phyloP scores from a whole-genome alignment of 75 land plant species.

The Gnetum montanum region DNA sequence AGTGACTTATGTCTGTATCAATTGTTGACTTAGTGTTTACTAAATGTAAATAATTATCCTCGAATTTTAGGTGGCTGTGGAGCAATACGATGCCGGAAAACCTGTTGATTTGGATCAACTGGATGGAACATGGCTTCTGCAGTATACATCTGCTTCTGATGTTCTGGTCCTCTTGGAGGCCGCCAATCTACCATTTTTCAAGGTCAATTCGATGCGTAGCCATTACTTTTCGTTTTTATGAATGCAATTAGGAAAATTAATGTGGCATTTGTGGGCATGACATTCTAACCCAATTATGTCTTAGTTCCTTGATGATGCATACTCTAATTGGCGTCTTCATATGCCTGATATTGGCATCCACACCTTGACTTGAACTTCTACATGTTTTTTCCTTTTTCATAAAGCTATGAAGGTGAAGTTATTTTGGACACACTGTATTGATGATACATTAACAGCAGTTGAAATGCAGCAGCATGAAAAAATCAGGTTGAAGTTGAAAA shows the following conservation, averaged over 20 bases:
- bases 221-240: not conserved
- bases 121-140: constrained; percentile 93
- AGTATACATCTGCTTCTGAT: constrained; percentile 90
- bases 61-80: constrained; percentile 59
- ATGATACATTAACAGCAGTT: too few relatives aligned
- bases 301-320: not conserved
- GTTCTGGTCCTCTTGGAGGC: constrained; percentile 79
- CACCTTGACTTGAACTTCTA: too few relatives aligned
- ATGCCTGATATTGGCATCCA: too few relatives aligned
- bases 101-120: constrained; percentile 48
- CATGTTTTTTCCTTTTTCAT: too few relatives aligned
- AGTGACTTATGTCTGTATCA: not conserved
- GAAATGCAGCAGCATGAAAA: too few relatives aligned
- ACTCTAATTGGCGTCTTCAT: not conserved
- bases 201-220: constrained; percentile 28
- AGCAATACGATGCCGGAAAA: constrained; percentile 51
- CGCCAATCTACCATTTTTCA: constrained; percentile 53
- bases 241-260: too few relatives aligned
- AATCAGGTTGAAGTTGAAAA: too few relatives aligned
- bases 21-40: not conserved
- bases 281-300: not conserved
- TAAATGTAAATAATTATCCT: not conserved
- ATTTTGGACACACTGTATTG: too few relatives aligned
- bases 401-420: too few relatives aligned
- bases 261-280: not conserved